Evolutionary conservation across 75 land plant species (phyloP), one percentile per base, ranked within the genome.

Genomic region (Pinus taeda): DNA sequence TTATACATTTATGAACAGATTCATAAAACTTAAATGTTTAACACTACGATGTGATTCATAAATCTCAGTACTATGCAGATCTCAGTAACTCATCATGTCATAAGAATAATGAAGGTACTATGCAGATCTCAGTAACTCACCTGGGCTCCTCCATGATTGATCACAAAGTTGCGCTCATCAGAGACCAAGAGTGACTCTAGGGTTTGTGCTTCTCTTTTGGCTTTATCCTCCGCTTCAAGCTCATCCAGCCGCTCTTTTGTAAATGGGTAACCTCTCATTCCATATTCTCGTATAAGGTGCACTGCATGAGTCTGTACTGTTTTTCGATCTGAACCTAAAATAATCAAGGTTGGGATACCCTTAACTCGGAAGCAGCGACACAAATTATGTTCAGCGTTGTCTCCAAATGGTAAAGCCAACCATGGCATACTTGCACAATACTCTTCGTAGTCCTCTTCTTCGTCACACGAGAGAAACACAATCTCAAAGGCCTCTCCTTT

Each of bases 291-390:
- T 42, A 82, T 20, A 13, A 79, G 21, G 24, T 59, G 11, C 15
- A 64, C 63, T 21, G 76, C 67, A 29, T 71, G 71, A 2, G 75
- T 71, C 15, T 74, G 74, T 18, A 82, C 69, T 36, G 82, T 82
- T 49, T 82, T 82, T 53, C 83, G 82, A 79, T 73, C 61, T 60
- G 83, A 75, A 71, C 83, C 83, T 55, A 82, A 22, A 57, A 82
- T 59, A 30, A 82, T 64, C 59, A 82, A 65, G 21, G 60, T 29
- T 17, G 83, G 83, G 26, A 82, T 79, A 21, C 59, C 82, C 55
- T 60, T 17, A 30, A 82, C 76, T 33, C 73, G 76, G 59, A 79
- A 82, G 42, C 79, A 74, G 42, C 60, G 57, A 37, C 76, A 82
- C 57, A 82, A 83, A 4, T 29, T 71, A 21, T 49, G 24, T 42